Base-by-base conservation (phyloP, 164 flowering plant genomes). In the Nymphaea colorata region DNA sequence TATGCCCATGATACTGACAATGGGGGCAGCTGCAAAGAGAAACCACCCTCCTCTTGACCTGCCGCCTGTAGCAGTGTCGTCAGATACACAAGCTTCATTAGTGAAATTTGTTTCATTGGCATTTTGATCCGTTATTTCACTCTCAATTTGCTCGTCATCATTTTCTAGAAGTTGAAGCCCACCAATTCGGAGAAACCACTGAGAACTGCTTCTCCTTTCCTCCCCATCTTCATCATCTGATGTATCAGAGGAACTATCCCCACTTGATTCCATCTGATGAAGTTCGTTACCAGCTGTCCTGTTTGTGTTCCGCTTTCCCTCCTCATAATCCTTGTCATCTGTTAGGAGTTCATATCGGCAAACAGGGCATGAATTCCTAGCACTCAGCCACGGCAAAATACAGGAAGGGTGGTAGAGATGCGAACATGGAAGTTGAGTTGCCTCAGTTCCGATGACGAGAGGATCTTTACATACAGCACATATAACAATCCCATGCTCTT, bases 301-400 rank as follows among this genome's bases (percentile, higher is more conserved):
- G 42, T 25, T 64, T 47, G 17, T 43, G 66, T 69, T 73, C 42
- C 15, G 80, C 72, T 83, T 87, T 61, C 79, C 81, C 64, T 79
- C 85, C 69, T 87, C 96, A 64, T 87, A 88, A 63, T 86, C 89
- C 64, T 68, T 73, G 79, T 90, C 91, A 78, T 93, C 97, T 42
- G 96, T 90, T 18, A 96, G 98, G 74, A 93, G 92, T 77, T 93
- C 97, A 71, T 76, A 86, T 3, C 98, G 85, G 75, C 97, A 90
- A 64, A 93, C 82, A 16, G 98, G 98, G 75, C 98, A 93, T 6
- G 98, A 86, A 70, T 89, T 93, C 59, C 96, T 82, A n/a, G 87
- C 69, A 71, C 70, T 79, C 76, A 93, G 75, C 98, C 98, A 93
- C 61, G 93, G 94, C 75, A 82, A 70, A 53, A 93, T 93, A 74